These are phyloP conservation scores for Microbotryum lychnidis-dioicae DNA, from an alignment of 1,284 basidiomycete genomes.

Conservation along the genomic window DNA sequence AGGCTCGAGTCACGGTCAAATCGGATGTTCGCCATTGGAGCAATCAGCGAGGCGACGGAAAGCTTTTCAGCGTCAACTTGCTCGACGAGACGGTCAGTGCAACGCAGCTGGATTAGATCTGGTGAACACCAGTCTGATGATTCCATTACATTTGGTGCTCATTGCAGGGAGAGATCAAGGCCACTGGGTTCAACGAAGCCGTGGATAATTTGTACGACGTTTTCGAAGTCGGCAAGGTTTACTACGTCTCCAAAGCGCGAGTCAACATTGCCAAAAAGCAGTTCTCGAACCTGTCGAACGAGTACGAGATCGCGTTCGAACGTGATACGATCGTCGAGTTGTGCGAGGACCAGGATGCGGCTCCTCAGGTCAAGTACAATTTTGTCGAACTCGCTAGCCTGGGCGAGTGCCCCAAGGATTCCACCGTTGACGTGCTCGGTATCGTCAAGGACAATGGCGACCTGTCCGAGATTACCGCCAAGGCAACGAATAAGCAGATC, in stretches of 20 bases:
- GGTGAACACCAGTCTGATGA: neutral
- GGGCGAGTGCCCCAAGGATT: conserved; percentile 61
- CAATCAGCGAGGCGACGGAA: conserved; percentile 86
- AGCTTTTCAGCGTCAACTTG: conserved; percentile 84
- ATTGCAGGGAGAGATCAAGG: conserved; percentile 69
- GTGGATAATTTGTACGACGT: conserved; percentile 77
- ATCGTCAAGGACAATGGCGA: conserved; percentile 72
- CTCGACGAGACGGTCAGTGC: conserved; percentile 74
- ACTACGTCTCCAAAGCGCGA: conserved; percentile 79
- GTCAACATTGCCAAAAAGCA: conserved; percentile 97
- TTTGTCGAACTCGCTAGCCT: conserved; percentile 65
- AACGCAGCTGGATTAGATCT: conserved; percentile 3
- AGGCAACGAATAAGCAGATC: conserved; percentile 65
- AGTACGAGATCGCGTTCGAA: conserved; percentile 90
- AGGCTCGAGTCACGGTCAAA: conserved; percentile 85
- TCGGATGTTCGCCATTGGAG: conserved; percentile 84
- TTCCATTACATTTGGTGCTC: neutral
- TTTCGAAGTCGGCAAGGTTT: conserved; percentile 87
- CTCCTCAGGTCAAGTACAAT: conserved; percentile 74
- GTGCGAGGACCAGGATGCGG: conserved; percentile 63
- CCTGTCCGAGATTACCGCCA: conserved; percentile 61
- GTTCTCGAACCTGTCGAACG: conserved; percentile 81
- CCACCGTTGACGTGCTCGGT: conserved; percentile 67
- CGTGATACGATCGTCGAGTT: conserved; percentile 67
- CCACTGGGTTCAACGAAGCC: conserved; percentile 81